These are phyloP conservation scores for Penicillium lagena DNA, from an alignment of 495 filamentous ascomycete species.

Conservation along the genomic window DNA sequence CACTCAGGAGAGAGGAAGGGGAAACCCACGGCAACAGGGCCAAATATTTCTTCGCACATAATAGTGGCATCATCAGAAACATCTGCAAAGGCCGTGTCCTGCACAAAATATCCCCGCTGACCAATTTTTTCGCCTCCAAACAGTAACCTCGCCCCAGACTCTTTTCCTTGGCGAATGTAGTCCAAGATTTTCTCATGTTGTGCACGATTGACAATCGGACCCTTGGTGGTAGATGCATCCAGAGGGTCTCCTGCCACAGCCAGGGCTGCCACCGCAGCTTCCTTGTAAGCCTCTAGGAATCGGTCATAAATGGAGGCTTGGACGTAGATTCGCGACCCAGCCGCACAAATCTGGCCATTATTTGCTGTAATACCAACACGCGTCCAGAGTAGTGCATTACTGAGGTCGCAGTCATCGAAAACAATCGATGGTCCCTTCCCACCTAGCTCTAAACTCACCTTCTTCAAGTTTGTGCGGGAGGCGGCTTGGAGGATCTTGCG, in stretches of 20 bases:
- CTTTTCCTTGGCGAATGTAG: conserved; percentile 69
- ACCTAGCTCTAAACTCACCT: conserved; percentile 38
- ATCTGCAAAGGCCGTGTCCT: conserved; percentile 42
- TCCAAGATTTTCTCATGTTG: conserved; percentile 80
- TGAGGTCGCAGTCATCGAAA: conserved; percentile 38
- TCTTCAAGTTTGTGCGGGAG: conserved; percentile 43
- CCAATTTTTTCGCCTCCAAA: conserved; percentile 54
- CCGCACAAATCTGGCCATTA: conserved; percentile 50
- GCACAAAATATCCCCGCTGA: conserved; percentile 40
- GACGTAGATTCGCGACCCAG: conserved; percentile 45
- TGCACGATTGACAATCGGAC: conserved; percentile 71
- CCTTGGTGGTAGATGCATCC: conserved; percentile 62
- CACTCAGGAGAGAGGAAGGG: background rate
- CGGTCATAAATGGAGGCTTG: conserved; percentile 49
- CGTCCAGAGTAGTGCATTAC: conserved; percentile 32
- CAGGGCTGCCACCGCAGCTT: conserved; percentile 1
- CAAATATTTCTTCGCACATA: conserved; percentile 48
- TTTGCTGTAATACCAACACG: conserved; percentile 40
- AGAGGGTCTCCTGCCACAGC: conserved; percentile 70
- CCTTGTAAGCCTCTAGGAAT: conserved; percentile 32
- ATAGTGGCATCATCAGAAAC: conserved; percentile 29
- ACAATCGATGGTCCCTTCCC: conserved; percentile 40
- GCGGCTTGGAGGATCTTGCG: conserved; percentile 24
- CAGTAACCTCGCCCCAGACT: conserved; percentile 69
- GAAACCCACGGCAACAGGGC: conserved; percentile 32